These are phyloP conservation scores for Trematosphaeria pertusa DNA, from an alignment of 2,329 filamentous ascomycete species.

Conservation along the genomic window DNA sequence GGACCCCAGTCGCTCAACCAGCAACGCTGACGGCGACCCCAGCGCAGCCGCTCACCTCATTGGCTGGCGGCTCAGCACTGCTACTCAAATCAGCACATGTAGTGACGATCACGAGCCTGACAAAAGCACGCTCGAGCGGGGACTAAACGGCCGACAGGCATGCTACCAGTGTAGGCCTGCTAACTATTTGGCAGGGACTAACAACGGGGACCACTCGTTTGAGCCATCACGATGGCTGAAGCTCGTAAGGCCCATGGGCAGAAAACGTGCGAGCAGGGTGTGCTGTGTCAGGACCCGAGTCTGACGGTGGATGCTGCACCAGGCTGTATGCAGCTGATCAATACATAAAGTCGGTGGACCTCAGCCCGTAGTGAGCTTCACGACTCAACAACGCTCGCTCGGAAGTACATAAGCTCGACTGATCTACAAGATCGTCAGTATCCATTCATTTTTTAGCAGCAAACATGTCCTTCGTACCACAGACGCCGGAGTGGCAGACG, in stretches of 20 bases:
- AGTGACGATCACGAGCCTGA: not conserved
- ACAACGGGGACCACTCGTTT: conserved; percentile 7
- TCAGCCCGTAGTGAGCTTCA: conserved; percentile 9
- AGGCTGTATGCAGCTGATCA: conserved; percentile 3
- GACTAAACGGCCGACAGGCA: conserved; percentile 12
- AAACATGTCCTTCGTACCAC: conserved; percentile 33
- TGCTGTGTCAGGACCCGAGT: conserved; percentile 14
- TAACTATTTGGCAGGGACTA: conserved; percentile 8
- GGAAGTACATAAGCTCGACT: conserved; percentile 2
- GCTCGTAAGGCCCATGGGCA: conserved; percentile 2
- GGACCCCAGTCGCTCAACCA: conserved; percentile 9
- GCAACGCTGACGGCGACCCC: conserved; percentile 7
- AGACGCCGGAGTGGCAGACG: conserved; percentile 30
- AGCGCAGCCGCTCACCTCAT: conserved; percentile 2
- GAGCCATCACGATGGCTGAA: conserved; percentile 11
- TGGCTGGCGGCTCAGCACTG: conserved; percentile 8
- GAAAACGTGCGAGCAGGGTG: conserved; percentile 9
- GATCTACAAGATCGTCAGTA: conserved; percentile 11
- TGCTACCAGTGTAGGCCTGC: conserved; percentile 13
- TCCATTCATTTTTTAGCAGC: too few species aligned
- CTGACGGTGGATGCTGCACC: conserved; percentile 10
- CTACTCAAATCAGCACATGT: conserved; percentile 4
- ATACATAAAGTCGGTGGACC: conserved; percentile 26
- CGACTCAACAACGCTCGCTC: conserved; percentile 2
- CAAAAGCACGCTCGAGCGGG: conserved; percentile 2